phyloP scores from a whole-genome alignment of 257 asterid genomes.

The Scutellaria barbata region DNA sequence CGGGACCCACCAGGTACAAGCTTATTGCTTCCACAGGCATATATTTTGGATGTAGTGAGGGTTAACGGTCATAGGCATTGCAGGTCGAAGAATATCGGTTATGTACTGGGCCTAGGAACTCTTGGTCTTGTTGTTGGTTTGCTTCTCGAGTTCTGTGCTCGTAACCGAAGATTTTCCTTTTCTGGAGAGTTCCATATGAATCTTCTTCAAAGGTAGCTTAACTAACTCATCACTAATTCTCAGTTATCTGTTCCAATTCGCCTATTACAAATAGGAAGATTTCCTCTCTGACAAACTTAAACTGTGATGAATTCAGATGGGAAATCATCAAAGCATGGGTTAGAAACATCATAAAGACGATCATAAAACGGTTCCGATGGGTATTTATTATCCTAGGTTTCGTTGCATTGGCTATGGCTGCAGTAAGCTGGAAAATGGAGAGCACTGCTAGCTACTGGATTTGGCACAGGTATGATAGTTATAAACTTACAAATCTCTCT shows the following conservation, averaged over 20 bases:
- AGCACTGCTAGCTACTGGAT: conserved; percentile 84
- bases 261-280: no score
- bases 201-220: conserved; percentile 60
- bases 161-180: conserved; percentile 48
- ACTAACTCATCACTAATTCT: not conserved
- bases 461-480: conserved; percentile 88
- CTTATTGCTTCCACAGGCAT: not conserved
- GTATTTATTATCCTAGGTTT: conserved; percentile 71
- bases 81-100: conserved; percentile 76
- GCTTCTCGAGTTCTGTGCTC: conserved; percentile 74
- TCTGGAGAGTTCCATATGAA: conserved; percentile 59
- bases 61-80: conserved; percentile 39
- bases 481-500: not conserved
- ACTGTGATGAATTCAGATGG: conserved; percentile 62
- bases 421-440: conserved; percentile 83
- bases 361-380: conserved; percentile 77
- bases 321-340: conserved; percentile 60
- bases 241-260: no score
- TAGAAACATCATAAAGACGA: conserved; percentile 48
- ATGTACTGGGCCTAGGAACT: conserved; percentile 75
- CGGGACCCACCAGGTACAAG: conserved; percentile 81
- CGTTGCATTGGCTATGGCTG: conserved; percentile 75
- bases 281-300: not conserved
- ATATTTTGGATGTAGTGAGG: not conserved
- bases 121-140: conserved; percentile 77